Conservation (phyloP, 495 filamentous ascomycete species). For the Xylaria telfairii region DNA sequence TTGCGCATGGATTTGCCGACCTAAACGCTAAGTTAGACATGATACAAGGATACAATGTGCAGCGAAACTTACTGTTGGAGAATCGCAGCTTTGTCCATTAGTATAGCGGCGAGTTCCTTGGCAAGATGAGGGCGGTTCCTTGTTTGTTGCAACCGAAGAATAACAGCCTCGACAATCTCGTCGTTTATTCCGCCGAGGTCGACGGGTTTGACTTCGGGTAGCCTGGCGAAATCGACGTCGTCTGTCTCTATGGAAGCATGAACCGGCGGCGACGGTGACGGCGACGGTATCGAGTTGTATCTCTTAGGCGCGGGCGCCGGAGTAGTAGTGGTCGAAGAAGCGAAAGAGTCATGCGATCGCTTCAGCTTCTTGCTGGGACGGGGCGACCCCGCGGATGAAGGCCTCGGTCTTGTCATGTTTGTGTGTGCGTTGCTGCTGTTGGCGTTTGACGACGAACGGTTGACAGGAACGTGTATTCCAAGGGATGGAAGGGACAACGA, state of each 20-base stretch:
- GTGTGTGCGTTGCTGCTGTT: constrained; percentile 33
- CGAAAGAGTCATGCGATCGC: constrained; percentile 61
- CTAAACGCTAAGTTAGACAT: constrained; percentile 53
- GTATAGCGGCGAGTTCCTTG: constrained; percentile 86
- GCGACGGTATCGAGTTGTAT: constrained; percentile 70
- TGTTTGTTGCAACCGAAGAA: constrained; percentile 88
- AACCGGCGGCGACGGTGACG: constrained; percentile 79
- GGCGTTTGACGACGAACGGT: constrained; percentile 35
- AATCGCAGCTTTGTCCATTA: constrained; percentile 76
- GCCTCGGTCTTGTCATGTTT: constrained; percentile 49
- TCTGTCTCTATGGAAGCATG: constrained; percentile 50
- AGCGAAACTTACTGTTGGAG: constrained; percentile 83
- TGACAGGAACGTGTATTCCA: constrained; percentile 83
- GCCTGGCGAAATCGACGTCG: constrained; percentile 35
- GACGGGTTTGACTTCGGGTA: constrained; percentile 60
- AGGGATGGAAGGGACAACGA: constrained; percentile 91
- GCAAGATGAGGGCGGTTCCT: constrained; percentile 92
- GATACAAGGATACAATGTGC: constrained; percentile 18
- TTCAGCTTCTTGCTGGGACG: constrained; percentile 86
- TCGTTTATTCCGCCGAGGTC: constrained; percentile 91
- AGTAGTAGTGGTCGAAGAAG: constrained; percentile 41
- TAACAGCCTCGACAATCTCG: constrained; percentile 91
- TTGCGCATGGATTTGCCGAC: constrained; percentile 92
- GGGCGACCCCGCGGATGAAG: constrained; percentile 58
- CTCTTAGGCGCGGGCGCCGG: constrained; percentile 40